Evolutionary conservation across 495 filamentous ascomycete genomes (phyloP).

Genomic region (Sphaerosporella brunnea): DNA sequence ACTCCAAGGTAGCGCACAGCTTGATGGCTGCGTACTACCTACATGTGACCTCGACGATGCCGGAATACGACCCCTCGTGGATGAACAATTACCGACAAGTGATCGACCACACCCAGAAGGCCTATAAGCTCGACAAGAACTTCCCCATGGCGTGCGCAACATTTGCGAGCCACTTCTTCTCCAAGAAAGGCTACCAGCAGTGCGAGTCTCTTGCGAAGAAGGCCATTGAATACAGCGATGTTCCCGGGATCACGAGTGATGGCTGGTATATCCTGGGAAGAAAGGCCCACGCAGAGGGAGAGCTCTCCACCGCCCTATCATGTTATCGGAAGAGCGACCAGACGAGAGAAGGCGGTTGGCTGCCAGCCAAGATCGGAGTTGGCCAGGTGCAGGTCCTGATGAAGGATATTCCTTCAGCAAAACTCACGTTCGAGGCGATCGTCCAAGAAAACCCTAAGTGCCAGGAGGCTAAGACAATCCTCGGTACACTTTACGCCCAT

Average conservation of each 20-base stretch:
- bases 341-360: slow-evolving; percentile 70
- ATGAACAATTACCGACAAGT: slow-evolving; percentile 70
- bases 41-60: slow-evolving; percentile 52
- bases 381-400: slow-evolving; percentile 74
- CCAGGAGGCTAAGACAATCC: slow-evolving; percentile 75
- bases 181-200: slow-evolving; percentile 51
- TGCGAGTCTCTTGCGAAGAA: slow-evolving; percentile 79
- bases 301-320: slow-evolving; percentile 51
- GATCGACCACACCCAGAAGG: slow-evolving; percentile 84
- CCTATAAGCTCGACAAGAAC: slow-evolving; percentile 90
- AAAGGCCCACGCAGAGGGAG: slow-evolving; percentile 61
- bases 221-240: slow-evolving; percentile 86
- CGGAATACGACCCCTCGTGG: slow-evolving; percentile 44
- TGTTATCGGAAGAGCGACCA: slow-evolving; percentile 78
- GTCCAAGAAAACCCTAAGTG: slow-evolving; percentile 46
- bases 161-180: slow-evolving; percentile 75
- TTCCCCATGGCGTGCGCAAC: slow-evolving; percentile 76
- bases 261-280: slow-evolving; percentile 88
- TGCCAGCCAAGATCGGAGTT: slow-evolving; percentile 81
- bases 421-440: slow-evolving; percentile 84
- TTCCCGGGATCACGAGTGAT: slow-evolving; percentile 86
- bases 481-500: slow-evolving; percentile 80
- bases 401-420: slow-evolving; percentile 72
- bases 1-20: slow-evolving; percentile 80
- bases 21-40: slow-evolving; percentile 79